phyloP scores from a whole-genome alignment of 2,329 filamentous ascomycete species.

The Bertia moriformis region DNA sequence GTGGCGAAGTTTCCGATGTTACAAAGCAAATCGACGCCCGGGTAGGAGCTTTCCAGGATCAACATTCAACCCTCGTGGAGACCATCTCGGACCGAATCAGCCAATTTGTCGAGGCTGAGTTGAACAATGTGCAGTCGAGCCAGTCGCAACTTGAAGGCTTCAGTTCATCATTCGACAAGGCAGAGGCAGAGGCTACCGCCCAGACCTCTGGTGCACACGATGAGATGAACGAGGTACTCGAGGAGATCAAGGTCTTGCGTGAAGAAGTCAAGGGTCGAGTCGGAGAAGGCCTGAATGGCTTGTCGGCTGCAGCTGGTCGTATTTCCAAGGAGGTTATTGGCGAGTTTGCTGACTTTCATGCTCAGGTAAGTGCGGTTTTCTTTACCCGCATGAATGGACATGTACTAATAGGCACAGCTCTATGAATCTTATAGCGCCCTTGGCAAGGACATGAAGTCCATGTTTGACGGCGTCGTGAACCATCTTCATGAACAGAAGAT shows the following conservation, averaged over 20 bases:
- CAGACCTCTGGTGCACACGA: conserved; percentile 59
- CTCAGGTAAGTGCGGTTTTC: conserved; percentile 15
- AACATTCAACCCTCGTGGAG: conserved; percentile 59
- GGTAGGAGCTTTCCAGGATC: conserved; percentile 55
- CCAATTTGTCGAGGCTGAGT: conserved; percentile 60
- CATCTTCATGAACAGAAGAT: conserved; percentile 63
- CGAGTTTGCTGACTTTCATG: conserved; percentile 74
- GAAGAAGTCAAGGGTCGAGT: conserved; percentile 79
- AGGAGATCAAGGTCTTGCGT: conserved; percentile 80
- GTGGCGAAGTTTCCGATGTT: conserved; percentile 61
- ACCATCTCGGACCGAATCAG: conserved; percentile 60
- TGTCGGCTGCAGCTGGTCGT: conserved; percentile 71
- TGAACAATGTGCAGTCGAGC: conserved; percentile 55
- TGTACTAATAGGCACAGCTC: conserved; percentile 32
- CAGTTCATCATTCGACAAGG: conserved; percentile 49
- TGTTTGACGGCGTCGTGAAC: conserved; percentile 69
- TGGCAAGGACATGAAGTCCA: conserved; percentile 69
- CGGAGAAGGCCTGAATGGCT: conserved; percentile 67
- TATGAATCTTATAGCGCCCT: conserved; percentile 73
- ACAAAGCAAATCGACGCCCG: conserved; percentile 65
- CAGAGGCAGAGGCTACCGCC: conserved; percentile 52
- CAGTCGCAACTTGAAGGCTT: conserved; percentile 59
- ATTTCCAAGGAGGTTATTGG: conserved; percentile 81
- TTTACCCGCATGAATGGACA: not conserved
- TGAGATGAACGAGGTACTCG: conserved; percentile 79